Conservation (phyloP, 139 green algal species). For the Closterium sp. region DNA sequence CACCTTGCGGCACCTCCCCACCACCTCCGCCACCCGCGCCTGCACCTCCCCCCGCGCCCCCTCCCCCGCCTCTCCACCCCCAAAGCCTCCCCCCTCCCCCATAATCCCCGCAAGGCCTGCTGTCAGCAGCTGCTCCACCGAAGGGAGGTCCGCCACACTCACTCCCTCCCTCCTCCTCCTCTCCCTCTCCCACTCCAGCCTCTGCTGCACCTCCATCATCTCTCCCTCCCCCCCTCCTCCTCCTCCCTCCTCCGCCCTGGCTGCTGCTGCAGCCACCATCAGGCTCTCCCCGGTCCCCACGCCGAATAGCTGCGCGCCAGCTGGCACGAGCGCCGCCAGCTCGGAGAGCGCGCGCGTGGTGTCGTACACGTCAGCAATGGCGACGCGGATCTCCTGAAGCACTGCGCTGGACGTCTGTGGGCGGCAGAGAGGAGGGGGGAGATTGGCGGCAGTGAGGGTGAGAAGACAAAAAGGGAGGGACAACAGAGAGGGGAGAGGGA, state of each 20-base stretch:
- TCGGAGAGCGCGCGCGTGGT: background rate
- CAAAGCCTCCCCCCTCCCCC: too few species aligned
- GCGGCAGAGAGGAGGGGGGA: background rate
- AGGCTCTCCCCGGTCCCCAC: background rate
- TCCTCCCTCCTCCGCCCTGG: background rate
- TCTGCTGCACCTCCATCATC: background rate
- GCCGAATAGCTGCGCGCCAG: background rate
- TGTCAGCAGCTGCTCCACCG: background rate
- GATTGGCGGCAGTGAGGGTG: background rate
- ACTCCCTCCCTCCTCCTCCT: background rate
- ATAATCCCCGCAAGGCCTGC: background rate
- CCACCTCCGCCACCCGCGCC: too few species aligned
- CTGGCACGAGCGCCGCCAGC: constrained; percentile 1
- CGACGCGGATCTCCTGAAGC: background rate
- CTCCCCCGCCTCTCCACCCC: background rate
- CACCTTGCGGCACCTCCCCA: background rate
- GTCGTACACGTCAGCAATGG: background rate
- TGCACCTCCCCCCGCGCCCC: too few species aligned
- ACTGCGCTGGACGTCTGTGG: background rate
- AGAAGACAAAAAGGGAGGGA: background rate
- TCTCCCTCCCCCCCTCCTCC: background rate
- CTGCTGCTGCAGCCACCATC: background rate
- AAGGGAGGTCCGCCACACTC: background rate
- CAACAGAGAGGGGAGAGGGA: too few species aligned
- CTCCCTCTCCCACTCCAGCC: background rate